Conservation (phyloP, 257 asterid species). For the Nicotiana otophora region DNA sequence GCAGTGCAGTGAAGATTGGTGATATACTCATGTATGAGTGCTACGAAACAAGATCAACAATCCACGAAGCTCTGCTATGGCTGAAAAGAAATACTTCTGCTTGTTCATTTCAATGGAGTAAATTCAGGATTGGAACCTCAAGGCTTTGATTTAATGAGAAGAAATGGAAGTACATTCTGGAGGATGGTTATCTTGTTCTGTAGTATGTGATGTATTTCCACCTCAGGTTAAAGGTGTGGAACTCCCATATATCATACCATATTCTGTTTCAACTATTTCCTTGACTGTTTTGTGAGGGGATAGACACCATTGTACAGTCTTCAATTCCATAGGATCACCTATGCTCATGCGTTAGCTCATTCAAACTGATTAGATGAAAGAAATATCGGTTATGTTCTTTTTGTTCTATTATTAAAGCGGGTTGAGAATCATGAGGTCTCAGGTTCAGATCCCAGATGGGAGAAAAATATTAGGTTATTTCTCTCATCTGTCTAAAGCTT, state of each 20-base stretch:
- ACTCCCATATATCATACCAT: not conserved
- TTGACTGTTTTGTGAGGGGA: not conserved
- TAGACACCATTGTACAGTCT: too few relatives aligned
- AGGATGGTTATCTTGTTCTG: not conserved
- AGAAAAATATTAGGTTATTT: too few relatives aligned
- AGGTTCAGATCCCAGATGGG: too few relatives aligned
- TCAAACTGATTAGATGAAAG: too few relatives aligned
- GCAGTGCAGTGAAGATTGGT: not conserved
- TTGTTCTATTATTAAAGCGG: too few relatives aligned
- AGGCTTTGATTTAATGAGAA: not conserved
- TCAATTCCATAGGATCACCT: too few relatives aligned
- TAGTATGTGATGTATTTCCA: not conserved
- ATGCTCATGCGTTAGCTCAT: too few relatives aligned
- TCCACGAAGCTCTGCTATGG: not conserved
- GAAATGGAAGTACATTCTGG: not conserved
- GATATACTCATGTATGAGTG: not conserved
- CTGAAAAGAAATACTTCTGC: not conserved
- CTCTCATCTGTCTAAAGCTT: too few relatives aligned
- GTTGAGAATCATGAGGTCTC: too few relatives aligned
- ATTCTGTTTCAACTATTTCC: not conserved
- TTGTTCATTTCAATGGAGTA: not conserved
- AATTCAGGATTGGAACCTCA: not conserved
- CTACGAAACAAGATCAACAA: not conserved
- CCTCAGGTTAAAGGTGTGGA: not conserved
- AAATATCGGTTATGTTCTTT: too few relatives aligned